Evolutionary conservation across 1,284 basidiomycete species (phyloP), one percentile per base, ranked within the genome.

Genomic region (Rugosomyces carneus): DNA sequence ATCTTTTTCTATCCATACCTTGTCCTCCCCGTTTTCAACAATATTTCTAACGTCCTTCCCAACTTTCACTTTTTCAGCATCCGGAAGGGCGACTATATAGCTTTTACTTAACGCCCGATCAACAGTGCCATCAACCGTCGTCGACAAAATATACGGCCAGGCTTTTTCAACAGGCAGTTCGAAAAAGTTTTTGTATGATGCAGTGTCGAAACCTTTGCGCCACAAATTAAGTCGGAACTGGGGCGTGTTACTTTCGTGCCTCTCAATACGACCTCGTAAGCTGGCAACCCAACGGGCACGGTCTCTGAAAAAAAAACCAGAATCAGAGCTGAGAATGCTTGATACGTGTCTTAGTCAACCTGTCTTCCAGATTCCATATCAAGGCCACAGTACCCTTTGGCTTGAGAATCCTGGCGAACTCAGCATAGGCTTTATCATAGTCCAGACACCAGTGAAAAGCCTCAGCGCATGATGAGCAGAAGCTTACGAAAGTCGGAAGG

Each of bases 361-460:
- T 71, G 61, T 89, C 81, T 62, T 88, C 87, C 27, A 89, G 63
- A 62, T 89, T 90, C 87, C 88, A 90, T 37, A 89, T 78, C 47
- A 85, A 69, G 2, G 71, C 79, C n/a, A 80, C 70, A 5, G 73
- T 62, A 3, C 86, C 88, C 24, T 66, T 63, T 0, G 82, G 80
- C 58, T 85, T 86, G 40, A 90, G 66, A 54, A 88, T 75, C 27
- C 88, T 74, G 18, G 76, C 71, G 58, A 90, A 84, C 58, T 90
- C 87, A 0, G 62, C 63, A 11, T 72, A 70, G 1, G 86, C 84
- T 45, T 69, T 71, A 47, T 78, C 71, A 58, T 78, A 83, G 59
- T 89, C 76, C 1, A 82, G 82, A 55, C 83, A 87, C 87, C 88
- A 90, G 63, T 90, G 87, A 58, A 81, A 90, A 10, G 88, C 88